Percentiles rank a stretch among this genome's conserved stretches.
phyloP scores from a whole-genome alignment of 345 rosid species.

The Camelina laxa region DNA sequence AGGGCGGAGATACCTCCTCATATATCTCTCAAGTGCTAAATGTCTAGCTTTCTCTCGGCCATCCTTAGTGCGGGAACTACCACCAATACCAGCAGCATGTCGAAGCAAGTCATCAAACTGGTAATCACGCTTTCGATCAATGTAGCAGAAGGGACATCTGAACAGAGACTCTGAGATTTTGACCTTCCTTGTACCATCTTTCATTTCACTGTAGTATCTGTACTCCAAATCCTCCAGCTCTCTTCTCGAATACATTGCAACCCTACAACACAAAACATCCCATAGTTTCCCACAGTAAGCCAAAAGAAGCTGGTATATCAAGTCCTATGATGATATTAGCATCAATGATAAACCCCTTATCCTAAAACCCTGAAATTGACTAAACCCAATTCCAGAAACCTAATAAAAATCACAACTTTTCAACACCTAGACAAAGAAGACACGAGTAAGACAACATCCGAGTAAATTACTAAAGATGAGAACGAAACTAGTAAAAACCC shows the following conservation, averaged over 20 bases:
- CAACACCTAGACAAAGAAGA: neutral
- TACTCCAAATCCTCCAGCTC: constrained; percentile 56
- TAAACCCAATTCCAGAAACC: constrained; percentile 7
- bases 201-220: constrained; percentile 52
- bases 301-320: neutral
- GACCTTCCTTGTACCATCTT: constrained; percentile 43
- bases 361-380: constrained; percentile 12
- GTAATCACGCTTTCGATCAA: constrained; percentile 46
- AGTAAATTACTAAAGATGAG: neutral
- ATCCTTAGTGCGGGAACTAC: constrained; percentile 36
- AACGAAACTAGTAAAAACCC: neutral
- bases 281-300: neutral
- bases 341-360: constrained; percentile 14
- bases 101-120: constrained; percentile 46
- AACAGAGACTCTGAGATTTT: constrained; percentile 45
- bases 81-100: constrained; percentile 48
- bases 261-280: constrained; percentile 11
- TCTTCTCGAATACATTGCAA: constrained; percentile 39
- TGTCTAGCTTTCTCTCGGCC: constrained; percentile 53
- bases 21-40: constrained; percentile 55
- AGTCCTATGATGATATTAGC: neutral
- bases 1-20: constrained; percentile 46
- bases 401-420: neutral
- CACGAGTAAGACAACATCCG: neutral
- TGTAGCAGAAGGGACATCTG: constrained; percentile 60